Evolutionary conservation across 2,329 filamentous ascomycete species (phyloP).

Genomic region (Penicillium hordei): DNA sequence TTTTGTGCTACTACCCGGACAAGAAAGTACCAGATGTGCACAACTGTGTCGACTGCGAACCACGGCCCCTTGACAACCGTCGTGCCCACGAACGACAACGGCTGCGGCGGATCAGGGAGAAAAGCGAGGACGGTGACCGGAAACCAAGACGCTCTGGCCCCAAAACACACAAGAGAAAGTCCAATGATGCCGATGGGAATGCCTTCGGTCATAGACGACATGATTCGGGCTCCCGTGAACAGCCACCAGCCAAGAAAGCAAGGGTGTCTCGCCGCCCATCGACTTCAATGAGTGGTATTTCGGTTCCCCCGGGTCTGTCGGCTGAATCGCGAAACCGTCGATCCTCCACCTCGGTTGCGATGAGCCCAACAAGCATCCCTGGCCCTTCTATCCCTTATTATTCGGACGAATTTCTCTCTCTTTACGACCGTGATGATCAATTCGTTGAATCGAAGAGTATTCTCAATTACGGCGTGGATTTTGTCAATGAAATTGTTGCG

Average conservation of each 20-base stretch:
- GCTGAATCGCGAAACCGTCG: conserved; percentile 60
- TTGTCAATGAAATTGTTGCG: conserved; percentile 70
- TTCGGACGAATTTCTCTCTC: conserved; percentile 71
- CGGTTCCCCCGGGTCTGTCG: conserved; percentile 63
- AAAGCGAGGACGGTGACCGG: conserved; percentile 62
- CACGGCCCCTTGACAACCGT: conserved; percentile 69
- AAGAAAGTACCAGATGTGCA: conserved; percentile 74
- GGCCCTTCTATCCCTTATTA: conserved; percentile 67
- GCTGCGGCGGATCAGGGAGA: conserved; percentile 61
- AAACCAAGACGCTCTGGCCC: conserved; percentile 71
- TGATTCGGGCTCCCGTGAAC: conserved; percentile 53
- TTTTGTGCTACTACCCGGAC: conserved; percentile 89
- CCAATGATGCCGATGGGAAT: conserved; percentile 58
- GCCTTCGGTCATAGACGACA: conserved; percentile 59
- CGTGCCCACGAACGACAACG: conserved; percentile 72
- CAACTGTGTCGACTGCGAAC: conserved; percentile 85
- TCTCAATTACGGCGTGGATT: conserved; percentile 71
- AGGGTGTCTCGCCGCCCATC: conserved; percentile 80
- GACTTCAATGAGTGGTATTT: conserved; percentile 70
- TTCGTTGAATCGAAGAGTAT: conserved; percentile 67
- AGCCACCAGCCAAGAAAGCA: conserved; percentile 69
- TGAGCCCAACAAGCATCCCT: conserved; percentile 69
- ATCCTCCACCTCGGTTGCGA: conserved; percentile 60
- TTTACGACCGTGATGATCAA: conserved; percentile 65
- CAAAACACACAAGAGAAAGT: conserved; percentile 86